Base-by-base conservation (phyloP, 345 rosid genomes). In the Salix dunnii region DNA sequence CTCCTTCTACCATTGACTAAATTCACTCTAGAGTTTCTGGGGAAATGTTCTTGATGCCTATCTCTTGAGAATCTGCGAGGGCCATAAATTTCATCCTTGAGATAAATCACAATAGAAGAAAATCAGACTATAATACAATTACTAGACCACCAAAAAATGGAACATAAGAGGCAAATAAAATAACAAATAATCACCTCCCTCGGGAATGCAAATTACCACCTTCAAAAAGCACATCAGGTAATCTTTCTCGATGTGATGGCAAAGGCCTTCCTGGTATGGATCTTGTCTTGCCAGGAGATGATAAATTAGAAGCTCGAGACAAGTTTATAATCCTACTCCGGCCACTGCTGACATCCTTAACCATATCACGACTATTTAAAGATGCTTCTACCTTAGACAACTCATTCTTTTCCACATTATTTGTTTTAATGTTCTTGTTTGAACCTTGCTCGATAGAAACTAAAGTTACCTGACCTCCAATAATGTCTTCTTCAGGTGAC, bases 121-220 rank as follows among this genome's bases (percentile, higher is more conserved):
- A 71, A 10, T 68, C 69, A 78, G 61, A 73, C 5, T 6, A 43
- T 6, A 68, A 23, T 4, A 71, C 16, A 78, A 48, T 28, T 61
- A 78, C 16, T 35, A 66, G 35, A 55, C 60, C 25, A 25, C 49
- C 67, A 80, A 35, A 67, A 62, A 23, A 25, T 25, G 65, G 18
- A 35, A 73, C 55, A 51, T 43, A 46, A 76, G 36, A 35, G 73
- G 74, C 75, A 51, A 48, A 40, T 35, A 2, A 51, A 43, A 67
- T 60, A 75, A 78, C 77, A 63, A 82, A 84, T 85, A 81, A 86
- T 91, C 91, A 94, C 96, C 98, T 90, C 88, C 90, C 93, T 90
- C 88, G 88, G 75, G 74, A 78, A 72, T 78, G 81, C 70, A 85
- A 76, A 79, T 77, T 87, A 58, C 84, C 88, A 40, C 82, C 85